Evolutionary conservation across 345 rosid genomes (phyloP), one percentile per base, ranked within the genome.

Genomic region (Populus davidiana): DNA sequence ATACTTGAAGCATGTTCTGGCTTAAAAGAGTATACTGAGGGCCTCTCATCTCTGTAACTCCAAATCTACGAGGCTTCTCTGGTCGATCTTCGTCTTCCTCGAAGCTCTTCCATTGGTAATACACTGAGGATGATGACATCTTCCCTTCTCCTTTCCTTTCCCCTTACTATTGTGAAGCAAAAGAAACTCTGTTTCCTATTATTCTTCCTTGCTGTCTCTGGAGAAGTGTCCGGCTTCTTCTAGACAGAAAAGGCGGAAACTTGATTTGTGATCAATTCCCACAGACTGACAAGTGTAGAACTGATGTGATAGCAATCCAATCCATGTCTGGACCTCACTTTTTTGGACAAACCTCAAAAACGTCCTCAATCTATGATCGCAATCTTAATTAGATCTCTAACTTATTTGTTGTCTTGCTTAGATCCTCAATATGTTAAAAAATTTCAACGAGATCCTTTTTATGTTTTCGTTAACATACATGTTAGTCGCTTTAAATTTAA

Each of bases 41-140:
- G 52, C 91, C 91, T 35, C 93, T 84, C 86, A 96, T 90, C 87
- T 96, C 98, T 33, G 98, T 91, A n/a, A 96, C 93, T 56, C 98
- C 99, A 80, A 78, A 86, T 67, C 90, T 86, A 66, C 96, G 94
- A 50, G 98, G 98, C 82, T 96, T 96, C 82, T 96, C 97, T 2
- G 94, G 96, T 7, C 98, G 90, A 81, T 96, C 98, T 68, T 90
- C 97, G 77, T 93, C 89, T 74, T 88, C 93, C 41, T 87, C 86
- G 88, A 93, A 92, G 79, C 72, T 89, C 85, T 91, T 92, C 97
- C 94, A 96, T 47, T 77, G 59, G 76, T 88, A 91, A 59, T 79
- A 79, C 66, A 77, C 70, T 38, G 93, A n/a, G 6, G 63, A 69
- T 21, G 70, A 8, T 18, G 44, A 79, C 95, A 91, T 91, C 61